Conservation (phyloP, 768 basidiomycete species). For the Cystofilobasidium bisporidii region DNA sequence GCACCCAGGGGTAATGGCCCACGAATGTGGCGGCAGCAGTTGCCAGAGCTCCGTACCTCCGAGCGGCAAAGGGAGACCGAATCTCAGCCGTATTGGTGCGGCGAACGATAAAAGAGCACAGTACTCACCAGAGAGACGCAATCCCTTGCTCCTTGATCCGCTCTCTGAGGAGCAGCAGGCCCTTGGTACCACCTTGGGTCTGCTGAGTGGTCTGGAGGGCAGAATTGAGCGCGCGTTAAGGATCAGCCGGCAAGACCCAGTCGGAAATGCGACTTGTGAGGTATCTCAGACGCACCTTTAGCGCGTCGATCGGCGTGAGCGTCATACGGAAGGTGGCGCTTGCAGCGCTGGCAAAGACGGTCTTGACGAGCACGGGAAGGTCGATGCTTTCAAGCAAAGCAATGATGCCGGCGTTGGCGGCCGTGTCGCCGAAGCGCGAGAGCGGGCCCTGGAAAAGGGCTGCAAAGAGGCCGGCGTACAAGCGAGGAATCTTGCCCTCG, state of each 20-base stretch:
- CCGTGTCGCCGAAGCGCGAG: conserved; percentile 84
- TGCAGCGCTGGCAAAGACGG: conserved; percentile 63
- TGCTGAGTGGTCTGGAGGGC: conserved; percentile 71
- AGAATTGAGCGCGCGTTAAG: not conserved
- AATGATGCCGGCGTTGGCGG: conserved; percentile 83
- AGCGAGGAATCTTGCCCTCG: conserved; percentile 72
- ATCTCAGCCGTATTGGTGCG: not conserved
- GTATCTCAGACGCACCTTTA: conserved; percentile 47
- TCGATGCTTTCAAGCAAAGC: conserved; percentile 68
- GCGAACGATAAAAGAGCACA: not conserved
- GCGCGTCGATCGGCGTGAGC: conserved; percentile 83
- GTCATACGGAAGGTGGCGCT: conserved; percentile 81
- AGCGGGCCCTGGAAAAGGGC: conserved; percentile 52
- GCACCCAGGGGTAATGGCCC: conserved; percentile 60
- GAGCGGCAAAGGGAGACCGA: too few species aligned
- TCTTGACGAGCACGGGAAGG: conserved; percentile 61
- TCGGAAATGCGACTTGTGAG: too few species aligned
- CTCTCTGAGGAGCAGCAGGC: conserved; percentile 54
- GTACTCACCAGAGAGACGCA: conserved; percentile 54
- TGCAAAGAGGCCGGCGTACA: conserved; percentile 75
- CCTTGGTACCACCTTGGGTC: conserved; percentile 63
- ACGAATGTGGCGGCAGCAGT: conserved; percentile 91
- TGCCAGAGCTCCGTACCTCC: conserved; percentile 67
- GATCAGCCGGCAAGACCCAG: not conserved
- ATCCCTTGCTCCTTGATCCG: conserved; percentile 68